Percentiles rank a stretch among this genome's conserved stretches.
Conservation (phyloP, 1,139 yeast genomes). For the Geotrichum carabidarum region DNA sequence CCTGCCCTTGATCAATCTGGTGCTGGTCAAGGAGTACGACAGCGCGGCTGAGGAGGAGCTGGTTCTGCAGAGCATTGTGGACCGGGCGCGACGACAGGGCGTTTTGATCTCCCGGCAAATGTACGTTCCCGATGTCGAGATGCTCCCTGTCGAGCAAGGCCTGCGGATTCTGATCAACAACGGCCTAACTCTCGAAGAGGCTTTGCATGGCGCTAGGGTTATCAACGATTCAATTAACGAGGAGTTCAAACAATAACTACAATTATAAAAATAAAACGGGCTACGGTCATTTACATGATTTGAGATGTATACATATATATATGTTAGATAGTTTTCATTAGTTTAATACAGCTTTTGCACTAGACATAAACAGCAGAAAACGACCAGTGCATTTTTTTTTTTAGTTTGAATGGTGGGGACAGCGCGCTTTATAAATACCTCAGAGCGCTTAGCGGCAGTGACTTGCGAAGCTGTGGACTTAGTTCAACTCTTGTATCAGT, state of each 20-base stretch:
- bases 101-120: conserved; percentile 68
- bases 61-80: conserved; percentile 55
- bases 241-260: conserved; percentile 3
- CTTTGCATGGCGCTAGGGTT: conserved; percentile 12
- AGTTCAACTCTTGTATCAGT: too few relatives aligned
- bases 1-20: conserved; percentile 65
- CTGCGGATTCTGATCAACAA: conserved; percentile 57
- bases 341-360: too few relatives aligned
- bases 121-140: conserved; percentile 66
- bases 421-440: too few relatives aligned
- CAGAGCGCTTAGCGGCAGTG: too few relatives aligned
- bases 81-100: conserved; percentile 46
- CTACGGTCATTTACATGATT: too few relatives aligned
- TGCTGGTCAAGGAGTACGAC: conserved; percentile 40
- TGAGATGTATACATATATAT: too few relatives aligned
- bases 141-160: conserved; percentile 66
- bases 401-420: too few relatives aligned
- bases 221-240: conserved; percentile 14
- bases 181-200: conserved; percentile 51
- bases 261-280: background rate
- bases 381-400: too few relatives aligned
- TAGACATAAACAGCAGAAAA: too few relatives aligned
- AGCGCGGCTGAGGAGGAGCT: conserved; percentile 31
- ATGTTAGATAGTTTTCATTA: too few relatives aligned
- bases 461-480: too few relatives aligned